phyloP scores from a whole-genome alignment of 495 filamentous ascomycete genomes.

The Penicillium steckii region DNA sequence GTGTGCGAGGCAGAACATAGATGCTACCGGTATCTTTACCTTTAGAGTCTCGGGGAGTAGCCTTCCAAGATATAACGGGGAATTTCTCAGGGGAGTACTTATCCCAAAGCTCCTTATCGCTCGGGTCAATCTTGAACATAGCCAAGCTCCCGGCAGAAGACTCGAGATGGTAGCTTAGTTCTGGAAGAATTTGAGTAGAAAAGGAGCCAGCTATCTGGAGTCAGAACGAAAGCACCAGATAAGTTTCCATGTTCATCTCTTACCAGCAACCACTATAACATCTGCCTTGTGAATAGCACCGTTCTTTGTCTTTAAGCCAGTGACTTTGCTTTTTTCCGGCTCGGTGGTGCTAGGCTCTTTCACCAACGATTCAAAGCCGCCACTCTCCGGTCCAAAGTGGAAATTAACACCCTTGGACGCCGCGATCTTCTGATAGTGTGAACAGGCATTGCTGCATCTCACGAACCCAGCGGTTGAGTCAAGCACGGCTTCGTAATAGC shows the following conservation, averaged over 20 bases:
- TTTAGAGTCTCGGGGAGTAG: slow-evolving; percentile 4
- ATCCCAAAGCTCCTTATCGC: slow-evolving; percentile 11
- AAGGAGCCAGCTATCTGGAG: slow-evolving; percentile 15
- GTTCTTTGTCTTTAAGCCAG: slow-evolving; percentile 8
- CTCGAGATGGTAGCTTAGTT: slow-evolving; percentile 17
- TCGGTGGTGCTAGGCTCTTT: slow-evolving; percentile 1
- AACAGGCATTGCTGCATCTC: slow-evolving; percentile 17
- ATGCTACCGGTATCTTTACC: slow-evolving; percentile 20
- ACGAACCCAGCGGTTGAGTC: slow-evolving; percentile 18
- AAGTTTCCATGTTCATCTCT: background rate
- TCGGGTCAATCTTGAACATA: slow-evolving; percentile 16
- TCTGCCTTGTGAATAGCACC: slow-evolving; percentile 11
- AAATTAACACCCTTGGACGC: slow-evolving; percentile 12
- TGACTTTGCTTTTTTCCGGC: slow-evolving; percentile 18
- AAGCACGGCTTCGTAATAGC: slow-evolving; percentile 11
- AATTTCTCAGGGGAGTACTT: slow-evolving; percentile 20
- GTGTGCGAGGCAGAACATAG: slow-evolving; percentile 20
- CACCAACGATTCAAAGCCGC: slow-evolving; percentile 10
- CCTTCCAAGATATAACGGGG: slow-evolving; percentile 20
- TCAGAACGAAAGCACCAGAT: background rate
- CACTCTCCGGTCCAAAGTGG: slow-evolving; percentile 8
- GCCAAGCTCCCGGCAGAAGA: slow-evolving; percentile 18
- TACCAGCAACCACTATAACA: slow-evolving; percentile 17
- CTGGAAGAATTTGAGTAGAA: slow-evolving; percentile 15
- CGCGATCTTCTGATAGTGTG: slow-evolving; percentile 14